Conservation (phyloP, 148 eudicot genomes). For the Rhododendron ferrugineum region DNA sequence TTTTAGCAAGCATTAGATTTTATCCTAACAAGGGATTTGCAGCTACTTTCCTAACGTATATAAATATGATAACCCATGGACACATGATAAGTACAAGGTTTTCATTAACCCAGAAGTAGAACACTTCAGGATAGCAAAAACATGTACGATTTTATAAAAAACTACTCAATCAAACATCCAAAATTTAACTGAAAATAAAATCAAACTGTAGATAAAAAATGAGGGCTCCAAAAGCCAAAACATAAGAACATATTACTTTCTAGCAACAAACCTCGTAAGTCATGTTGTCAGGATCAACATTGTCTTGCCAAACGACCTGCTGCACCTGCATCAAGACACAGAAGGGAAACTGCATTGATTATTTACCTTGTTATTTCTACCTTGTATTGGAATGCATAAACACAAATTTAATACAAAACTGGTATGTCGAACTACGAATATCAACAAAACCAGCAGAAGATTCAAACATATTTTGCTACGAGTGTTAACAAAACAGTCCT, state of each 20-base stretch:
- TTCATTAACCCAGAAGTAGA: background rate
- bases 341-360: slow-evolving; percentile 8
- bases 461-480: background rate
- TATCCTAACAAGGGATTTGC: background rate
- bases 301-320: slow-evolving; percentile 80
- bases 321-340: slow-evolving; percentile 13
- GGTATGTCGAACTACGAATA: background rate
- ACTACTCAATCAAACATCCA: background rate
- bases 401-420: background rate
- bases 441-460: background rate
- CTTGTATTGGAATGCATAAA: background rate
- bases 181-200: background rate
- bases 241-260: background rate
- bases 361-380: background rate
- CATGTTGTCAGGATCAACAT: slow-evolving; percentile 86
- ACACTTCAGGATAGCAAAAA: background rate
- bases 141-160: background rate
- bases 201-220: background rate
- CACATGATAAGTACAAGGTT: background rate
- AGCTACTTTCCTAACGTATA: background rate
- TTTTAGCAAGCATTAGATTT: background rate
- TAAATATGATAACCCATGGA: background rate
- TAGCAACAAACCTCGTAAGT: slow-evolving; percentile 73
- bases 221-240: background rate
- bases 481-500: background rate